Conservation (phyloP, 805 yeast species). For the Tetrapisispora pingtungensis region DNA sequence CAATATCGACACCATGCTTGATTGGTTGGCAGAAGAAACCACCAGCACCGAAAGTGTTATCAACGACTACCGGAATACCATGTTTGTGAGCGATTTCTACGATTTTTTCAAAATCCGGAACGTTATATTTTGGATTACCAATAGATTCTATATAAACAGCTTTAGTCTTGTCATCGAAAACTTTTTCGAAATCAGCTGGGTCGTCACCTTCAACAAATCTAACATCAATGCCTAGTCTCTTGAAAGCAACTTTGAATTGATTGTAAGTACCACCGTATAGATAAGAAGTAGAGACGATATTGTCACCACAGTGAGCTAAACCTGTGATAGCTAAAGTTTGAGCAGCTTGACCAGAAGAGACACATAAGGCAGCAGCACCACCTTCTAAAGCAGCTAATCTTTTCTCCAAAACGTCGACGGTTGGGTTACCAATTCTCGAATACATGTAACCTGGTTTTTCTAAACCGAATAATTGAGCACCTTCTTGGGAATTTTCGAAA, state of each 20-base stretch:
- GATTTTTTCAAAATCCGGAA: constrained; percentile 80
- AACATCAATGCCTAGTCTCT: constrained; percentile 76
- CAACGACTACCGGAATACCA: constrained; percentile 86
- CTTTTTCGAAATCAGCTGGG: constrained; percentile 58
- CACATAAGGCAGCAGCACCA: constrained; percentile 85
- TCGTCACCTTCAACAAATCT: constrained; percentile 77
- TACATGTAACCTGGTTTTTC: constrained; percentile 80
- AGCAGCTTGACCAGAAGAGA: constrained; percentile 95
- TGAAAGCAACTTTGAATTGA: constrained; percentile 87
- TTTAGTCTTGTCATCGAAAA: constrained; percentile 76
- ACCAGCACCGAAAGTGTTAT: constrained; percentile 96
- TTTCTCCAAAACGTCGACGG: constrained; percentile 82
- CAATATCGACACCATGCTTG: constrained; percentile 84
- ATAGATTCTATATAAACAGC: constrained; percentile 84
- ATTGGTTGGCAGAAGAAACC: constrained; percentile 79
- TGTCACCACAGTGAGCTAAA: constrained; percentile 81
- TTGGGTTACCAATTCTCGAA: constrained; percentile 87
- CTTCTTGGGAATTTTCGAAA: constrained; percentile 81
- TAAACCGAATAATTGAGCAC: constrained; percentile 81
- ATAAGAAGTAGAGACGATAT: constrained; percentile 75
- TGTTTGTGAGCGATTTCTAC: constrained; percentile 70
- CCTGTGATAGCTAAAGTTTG: constrained; percentile 77
- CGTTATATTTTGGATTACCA: constrained; percentile 87
- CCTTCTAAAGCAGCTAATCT: constrained; percentile 88
- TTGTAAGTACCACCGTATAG: constrained; percentile 95